These are phyloP conservation scores for Trypanosoma lewisi DNA, from an alignment of 208 protist species.

Conservation along the genomic window DNA sequence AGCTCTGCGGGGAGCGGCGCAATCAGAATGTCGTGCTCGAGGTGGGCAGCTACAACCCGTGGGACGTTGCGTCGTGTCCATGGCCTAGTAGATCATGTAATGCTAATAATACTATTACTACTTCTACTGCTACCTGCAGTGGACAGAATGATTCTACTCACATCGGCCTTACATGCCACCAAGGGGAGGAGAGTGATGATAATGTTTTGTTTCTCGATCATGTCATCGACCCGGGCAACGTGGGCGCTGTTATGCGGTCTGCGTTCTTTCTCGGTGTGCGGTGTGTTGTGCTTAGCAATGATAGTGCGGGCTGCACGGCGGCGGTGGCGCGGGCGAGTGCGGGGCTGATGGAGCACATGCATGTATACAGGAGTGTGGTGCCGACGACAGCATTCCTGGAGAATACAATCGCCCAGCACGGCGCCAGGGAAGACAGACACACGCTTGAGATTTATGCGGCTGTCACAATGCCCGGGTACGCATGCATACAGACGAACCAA, in stretches of 20 bases:
- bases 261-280: constrained; percentile 71
- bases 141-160: not conserved
- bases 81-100: not conserved
- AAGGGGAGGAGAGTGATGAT: not conserved
- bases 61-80: constrained; percentile 16
- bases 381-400: constrained; percentile 39
- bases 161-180: not conserved
- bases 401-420: constrained; percentile 22
- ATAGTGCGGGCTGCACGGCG: constrained; percentile 65
- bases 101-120: not conserved
- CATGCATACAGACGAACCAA: not conserved
- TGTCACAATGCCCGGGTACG: constrained; percentile 1
- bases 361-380: constrained; percentile 38
- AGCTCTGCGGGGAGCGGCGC: constrained; percentile 76
- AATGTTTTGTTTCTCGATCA: constrained; percentile 66
- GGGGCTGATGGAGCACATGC: constrained; percentile 71
- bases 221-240: constrained; percentile 76
- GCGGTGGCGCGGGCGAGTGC: constrained; percentile 68
- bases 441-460: constrained; percentile 20
- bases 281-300: constrained; percentile 57
- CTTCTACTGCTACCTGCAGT: no score
- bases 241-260: constrained; percentile 69
- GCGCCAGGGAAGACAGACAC: constrained; percentile 4
- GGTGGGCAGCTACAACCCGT: constrained; percentile 42
- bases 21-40: constrained; percentile 84